Evolutionary conservation across 2,329 filamentous ascomycete species (phyloP), one percentile per base, ranked within the genome.

Genomic region (Xenoacremonium recifei): DNA sequence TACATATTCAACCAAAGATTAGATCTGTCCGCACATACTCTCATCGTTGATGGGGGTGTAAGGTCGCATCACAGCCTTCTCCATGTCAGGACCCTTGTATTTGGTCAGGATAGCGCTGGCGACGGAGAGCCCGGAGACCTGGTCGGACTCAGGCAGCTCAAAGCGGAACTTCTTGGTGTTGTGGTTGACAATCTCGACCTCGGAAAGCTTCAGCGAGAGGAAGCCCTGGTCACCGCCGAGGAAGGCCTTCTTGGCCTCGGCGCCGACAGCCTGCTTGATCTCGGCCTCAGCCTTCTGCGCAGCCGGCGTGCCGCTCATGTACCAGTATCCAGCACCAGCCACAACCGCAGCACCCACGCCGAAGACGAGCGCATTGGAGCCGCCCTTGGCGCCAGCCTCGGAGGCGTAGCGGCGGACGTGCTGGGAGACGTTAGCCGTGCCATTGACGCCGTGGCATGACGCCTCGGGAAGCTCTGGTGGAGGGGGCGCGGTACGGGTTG

Each of bases 161-260:
- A 99, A 97, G 57, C 87, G 84, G 64, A 97, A 77, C 58, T 80
- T 84, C 82, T 97, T 97, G 58, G 90, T 95, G 77, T 97, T 97
- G 77, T 91, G 87, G 75, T 89, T 96, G 71, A 96, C 70, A 34
- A 75, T 70, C 70, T 95, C 86, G 37, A 90, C 79, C 42, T 85
- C 82, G 42, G 89, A 80, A 42, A 97, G 76, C 71, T 87, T 84
- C 55, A 97, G 77, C 49, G 82, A 83, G 50, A 96, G 67, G 70
- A 90, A 97, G 54, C 89, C 91, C 70, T 96, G 90, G 48, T 95
- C 89, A 52, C 89, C 89, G 53, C 92, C 91, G 23, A 79, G 87
- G 66, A 97, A 76, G 33, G 79, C 58, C 30, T 65, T 62, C 51
- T 69, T 72, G 27, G 68, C 71, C 60, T 76, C 75, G 40, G 67